Evolutionary conservation across 805 yeast species (phyloP), one percentile per base, ranked within the genome.

Genomic region (Ogataea ramenticola): DNA sequence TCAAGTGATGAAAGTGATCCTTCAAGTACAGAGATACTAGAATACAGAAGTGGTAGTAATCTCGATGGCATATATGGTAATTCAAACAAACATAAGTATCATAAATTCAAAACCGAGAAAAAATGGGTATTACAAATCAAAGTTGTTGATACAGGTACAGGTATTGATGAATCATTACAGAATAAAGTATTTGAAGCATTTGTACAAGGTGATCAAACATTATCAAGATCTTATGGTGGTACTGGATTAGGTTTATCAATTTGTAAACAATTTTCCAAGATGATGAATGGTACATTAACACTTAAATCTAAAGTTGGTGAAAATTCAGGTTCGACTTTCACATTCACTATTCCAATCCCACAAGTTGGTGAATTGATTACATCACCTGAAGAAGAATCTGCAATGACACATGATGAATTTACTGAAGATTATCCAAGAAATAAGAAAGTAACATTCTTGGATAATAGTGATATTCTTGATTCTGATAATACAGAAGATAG

Each of bases 151-250:
- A 87, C 95, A 0, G 98, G 99, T 3, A 90, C 97, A 0, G 99
- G 99, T 47, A 90, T 91, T 43, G 95, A 87, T 35, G 80, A 82
- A 14, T 79, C 82, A 1, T 63, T 89, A 43, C 96, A 86, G 56
- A 80, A 80, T 37, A 79, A 84, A 48, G 95, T 91, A 1, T 91
- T 91, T 62, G 97, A 93, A 56, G 97, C 98, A 1, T 91, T 91
- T 68, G 89, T 90, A 17, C 99, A 91, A 66, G 99, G 98, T 43
- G 98, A 91, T 57, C 96, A 89, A 61, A 88, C 96, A 0, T 70
- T 88, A 24, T 86, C 96, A 5, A 74, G 96, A 57, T 86, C 90
- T 45, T 82, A 85, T 57, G 97, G 98, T 46, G 99, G 99, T 52
- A 93, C 97, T 0, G 99, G 41, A 15, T 36, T 41, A 27, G 43